These are phyloP conservation scores for Orobanche coerulescens DNA, from an alignment of 257 asterid genomes.

Conservation along the genomic window DNA sequence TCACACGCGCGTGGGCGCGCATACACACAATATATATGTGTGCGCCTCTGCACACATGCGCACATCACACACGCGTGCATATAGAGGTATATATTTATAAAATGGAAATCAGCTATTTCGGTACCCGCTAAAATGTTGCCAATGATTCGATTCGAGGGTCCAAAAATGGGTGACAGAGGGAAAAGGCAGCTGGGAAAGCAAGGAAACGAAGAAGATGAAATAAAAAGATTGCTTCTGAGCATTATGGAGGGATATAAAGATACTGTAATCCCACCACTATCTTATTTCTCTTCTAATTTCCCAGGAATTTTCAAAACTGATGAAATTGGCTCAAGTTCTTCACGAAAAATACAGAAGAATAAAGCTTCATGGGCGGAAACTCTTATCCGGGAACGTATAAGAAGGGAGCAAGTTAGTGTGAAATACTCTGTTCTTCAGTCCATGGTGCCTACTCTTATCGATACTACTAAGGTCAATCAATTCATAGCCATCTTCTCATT, in stretches of 20 bases:
- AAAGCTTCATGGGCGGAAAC: slow-evolving; percentile 13
- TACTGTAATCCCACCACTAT: slow-evolving; percentile 38
- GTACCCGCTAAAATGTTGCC: slow-evolving; percentile 11
- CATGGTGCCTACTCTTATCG: slow-evolving; percentile 42
- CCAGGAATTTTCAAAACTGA: background rate
- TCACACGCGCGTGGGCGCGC: too few species aligned
- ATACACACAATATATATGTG: too few species aligned
- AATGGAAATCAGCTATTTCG: background rate
- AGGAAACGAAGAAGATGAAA: slow-evolving; percentile 36
- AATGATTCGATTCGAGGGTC: background rate
- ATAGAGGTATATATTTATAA: background rate
- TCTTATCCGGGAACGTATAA: slow-evolving; percentile 22
- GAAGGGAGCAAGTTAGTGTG: slow-evolving; percentile 36
- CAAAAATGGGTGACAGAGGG: slow-evolving; percentile 20
- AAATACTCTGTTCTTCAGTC: slow-evolving; percentile 44
- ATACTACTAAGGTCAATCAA: slow-evolving; percentile 36
- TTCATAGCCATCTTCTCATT: background rate
- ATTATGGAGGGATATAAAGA: slow-evolving; percentile 53
- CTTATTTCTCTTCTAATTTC: slow-evolving; percentile 24
- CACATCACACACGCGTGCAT: background rate
- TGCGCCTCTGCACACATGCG: background rate
- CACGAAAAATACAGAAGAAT: slow-evolving; percentile 16
- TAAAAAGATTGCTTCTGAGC: slow-evolving; percentile 32
- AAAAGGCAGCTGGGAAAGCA: slow-evolving; percentile 3
- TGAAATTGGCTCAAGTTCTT: slow-evolving; percentile 18